phyloP scores from a whole-genome alignment of 1,139 yeast genomes.

The Eremothecium gossypii region DNA sequence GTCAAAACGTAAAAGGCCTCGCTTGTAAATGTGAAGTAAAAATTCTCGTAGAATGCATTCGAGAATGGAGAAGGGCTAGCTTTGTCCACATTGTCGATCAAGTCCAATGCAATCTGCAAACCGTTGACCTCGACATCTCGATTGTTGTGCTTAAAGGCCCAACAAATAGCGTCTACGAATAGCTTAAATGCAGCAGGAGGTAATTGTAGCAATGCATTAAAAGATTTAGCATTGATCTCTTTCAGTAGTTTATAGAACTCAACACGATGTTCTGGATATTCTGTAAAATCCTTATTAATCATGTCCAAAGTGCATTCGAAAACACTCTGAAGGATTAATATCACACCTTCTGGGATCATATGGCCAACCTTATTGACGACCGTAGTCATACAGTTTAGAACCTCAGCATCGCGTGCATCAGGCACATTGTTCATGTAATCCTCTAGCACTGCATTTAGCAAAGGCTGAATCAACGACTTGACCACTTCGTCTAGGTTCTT shows the following conservation, averaged over 20 bases:
- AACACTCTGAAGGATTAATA: slow-evolving; percentile 77
- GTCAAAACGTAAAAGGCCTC: slow-evolving; percentile 91
- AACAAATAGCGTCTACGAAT: slow-evolving; percentile 84
- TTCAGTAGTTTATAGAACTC: slow-evolving; percentile 86
- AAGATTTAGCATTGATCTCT: slow-evolving; percentile 77
- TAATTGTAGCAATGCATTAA: slow-evolving; percentile 75
- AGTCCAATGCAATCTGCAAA: slow-evolving; percentile 68
- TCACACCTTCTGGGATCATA: slow-evolving; percentile 84
- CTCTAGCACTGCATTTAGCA: slow-evolving; percentile 76
- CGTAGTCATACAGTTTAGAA: slow-evolving; percentile 87
- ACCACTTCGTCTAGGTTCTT: slow-evolving; percentile 74
- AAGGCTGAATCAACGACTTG: slow-evolving; percentile 71
- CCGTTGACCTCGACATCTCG: slow-evolving; percentile 94
- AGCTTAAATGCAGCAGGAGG: slow-evolving; percentile 91
- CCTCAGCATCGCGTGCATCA: slow-evolving; percentile 97
- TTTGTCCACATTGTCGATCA: slow-evolving; percentile 73
- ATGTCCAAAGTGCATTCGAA: slow-evolving; percentile 91
- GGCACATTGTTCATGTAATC: slow-evolving; percentile 88
- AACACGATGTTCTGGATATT: slow-evolving; percentile 95
- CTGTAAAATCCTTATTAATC: slow-evolving; percentile 92
- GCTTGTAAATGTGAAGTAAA: slow-evolving; percentile 79
- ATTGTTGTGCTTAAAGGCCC: slow-evolving; percentile 97
- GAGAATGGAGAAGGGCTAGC: slow-evolving; percentile 72
- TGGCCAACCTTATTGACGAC: slow-evolving; percentile 81
- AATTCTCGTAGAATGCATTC: slow-evolving; percentile 78